Evolutionary conservation across 805 yeast genomes (phyloP), one percentile per base, ranked within the genome.

Genomic region (Pichia manshurica): DNA sequence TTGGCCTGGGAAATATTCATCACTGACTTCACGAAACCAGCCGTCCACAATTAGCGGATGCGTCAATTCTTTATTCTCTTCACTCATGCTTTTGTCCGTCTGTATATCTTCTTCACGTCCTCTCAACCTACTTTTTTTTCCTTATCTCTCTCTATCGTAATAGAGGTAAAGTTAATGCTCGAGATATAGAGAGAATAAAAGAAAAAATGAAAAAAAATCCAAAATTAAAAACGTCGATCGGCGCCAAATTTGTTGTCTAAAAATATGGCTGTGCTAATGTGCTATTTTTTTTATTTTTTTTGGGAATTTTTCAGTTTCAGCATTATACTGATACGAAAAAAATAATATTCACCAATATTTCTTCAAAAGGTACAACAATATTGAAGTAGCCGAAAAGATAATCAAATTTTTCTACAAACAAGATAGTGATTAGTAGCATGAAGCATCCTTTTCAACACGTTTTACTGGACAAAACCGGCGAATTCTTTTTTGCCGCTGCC

Each of bases 1-100:
- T 67, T 89, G 97, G 31, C 97, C 97, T 0, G 95, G 95, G 68
- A 89, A 89, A 49, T 74, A 68, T 42, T 79, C 79, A 43, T 80
- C 85, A 33, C 79, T 78, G 28, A 74, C 70, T 62, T 89, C 97
- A 56, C 78, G 75, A 66, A 89, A 89, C 97, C 97, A 89, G 8
- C 85, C 86, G 57, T 80, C 76, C 46, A 72, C 68, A 53, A 77
- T 68, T 5, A 75, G 59, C 16, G 79, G 79, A 65, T 76, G 80
- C 31, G 78, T 62, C 48, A 48, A 19, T 45, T 31, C 43, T 33
- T 16, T n/a, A 10, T 28, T 17, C 5, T 20, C 15, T n/a, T 6
- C 43, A 22, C 22, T 5, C 39, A 35, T 25, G n/a, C n/a, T n/a
- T n/a, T n/a, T n/a, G n/a, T n/a, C n/a, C n/a, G n/a, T n/a, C n/a